Evolutionary conservation across 1,284 basidiomycete species (phyloP).

Genomic region (Lentinula novae-zelandiae): DNA sequence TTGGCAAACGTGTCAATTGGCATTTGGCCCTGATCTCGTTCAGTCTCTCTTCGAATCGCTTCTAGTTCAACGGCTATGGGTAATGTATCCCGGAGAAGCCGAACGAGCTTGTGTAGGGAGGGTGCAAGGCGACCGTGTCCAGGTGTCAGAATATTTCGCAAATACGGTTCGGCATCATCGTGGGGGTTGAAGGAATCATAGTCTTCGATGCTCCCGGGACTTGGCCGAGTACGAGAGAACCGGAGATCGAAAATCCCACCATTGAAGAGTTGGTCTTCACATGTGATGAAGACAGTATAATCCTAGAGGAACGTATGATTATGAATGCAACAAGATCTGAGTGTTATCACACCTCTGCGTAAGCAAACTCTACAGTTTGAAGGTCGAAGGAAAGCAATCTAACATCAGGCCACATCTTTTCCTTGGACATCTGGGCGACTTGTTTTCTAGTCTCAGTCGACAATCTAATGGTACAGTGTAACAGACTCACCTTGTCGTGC

Average conservation of each 20-base stretch:
- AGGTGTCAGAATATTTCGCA: slow-evolving; percentile 60
- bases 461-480: not conserved
- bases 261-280: slow-evolving; percentile 64
- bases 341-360: slow-evolving; percentile 46
- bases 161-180: slow-evolving; percentile 66
- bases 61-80: slow-evolving; percentile 71
- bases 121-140: slow-evolving; percentile 61
- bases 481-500: slow-evolving; percentile 69
- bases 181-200: slow-evolving; percentile 58
- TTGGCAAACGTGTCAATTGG: slow-evolving; percentile 68
- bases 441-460: slow-evolving; percentile 10
- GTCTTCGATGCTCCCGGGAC: slow-evolving; percentile 20
- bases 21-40: slow-evolving; percentile 24
- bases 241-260: slow-evolving; percentile 70
- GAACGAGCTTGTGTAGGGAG: slow-evolving; percentile 62
- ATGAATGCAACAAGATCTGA: not conserved
- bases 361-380: slow-evolving; percentile 85
- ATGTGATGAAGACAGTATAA: slow-evolving; percentile 69
- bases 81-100: slow-evolving; percentile 66
- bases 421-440: slow-evolving; percentile 81
- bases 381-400: slow-evolving; percentile 82
- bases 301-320: slow-evolving; percentile 36
- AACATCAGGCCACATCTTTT: slow-evolving; percentile 68
- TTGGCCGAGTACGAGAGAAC: slow-evolving; percentile 52
- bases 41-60: slow-evolving; percentile 41